Percentiles rank a stretch among this genome's conserved stretches.
Conservation (phyloP, 208 protist genomes). For the Tritrichomonas musculus region DNA sequence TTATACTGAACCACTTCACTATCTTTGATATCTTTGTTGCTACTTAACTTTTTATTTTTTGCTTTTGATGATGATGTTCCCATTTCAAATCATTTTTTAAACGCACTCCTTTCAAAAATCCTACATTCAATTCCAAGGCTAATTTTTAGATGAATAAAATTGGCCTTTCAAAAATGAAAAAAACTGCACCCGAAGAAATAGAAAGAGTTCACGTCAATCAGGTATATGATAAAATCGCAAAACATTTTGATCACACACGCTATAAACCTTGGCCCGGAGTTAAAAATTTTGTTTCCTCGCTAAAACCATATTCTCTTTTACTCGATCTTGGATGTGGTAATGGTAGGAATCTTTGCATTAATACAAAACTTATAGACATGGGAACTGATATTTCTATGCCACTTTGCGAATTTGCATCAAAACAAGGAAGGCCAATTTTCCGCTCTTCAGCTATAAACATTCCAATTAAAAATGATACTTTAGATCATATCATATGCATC, state of each 20-base stretch:
- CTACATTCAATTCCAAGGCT: too few species aligned
- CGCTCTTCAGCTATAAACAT: background rate
- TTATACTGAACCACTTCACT: too few species aligned
- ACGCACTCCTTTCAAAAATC: too few species aligned
- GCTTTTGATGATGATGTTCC: too few species aligned
- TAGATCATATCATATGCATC: slow-evolving; percentile 18
- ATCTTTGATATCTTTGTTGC: too few species aligned
- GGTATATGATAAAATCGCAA: slow-evolving; percentile 1
- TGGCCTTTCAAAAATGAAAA: slow-evolving; percentile 23
- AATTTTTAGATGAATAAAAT: too few species aligned
- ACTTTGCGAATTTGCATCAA: background rate
- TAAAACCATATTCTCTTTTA: background rate
- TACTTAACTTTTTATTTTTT: too few species aligned
- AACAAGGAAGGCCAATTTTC: background rate
- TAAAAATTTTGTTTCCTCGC: background rate
- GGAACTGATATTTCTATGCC: background rate
- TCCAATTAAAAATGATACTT: background rate
- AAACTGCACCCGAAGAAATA: background rate
- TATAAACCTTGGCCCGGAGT: slow-evolving; percentile 30
- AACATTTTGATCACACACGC: background rate
- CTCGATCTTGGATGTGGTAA: slow-evolving; percentile 12
- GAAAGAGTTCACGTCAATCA: background rate
- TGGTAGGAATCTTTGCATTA: background rate
- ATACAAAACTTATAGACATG: background rate
- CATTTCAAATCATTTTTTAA: too few species aligned